Percentiles rank a stretch among this genome's conserved stretches.
Evolutionary conservation across 768 basidiomycete species (phyloP).

Genomic region (Mycena leptocephala): DNA sequence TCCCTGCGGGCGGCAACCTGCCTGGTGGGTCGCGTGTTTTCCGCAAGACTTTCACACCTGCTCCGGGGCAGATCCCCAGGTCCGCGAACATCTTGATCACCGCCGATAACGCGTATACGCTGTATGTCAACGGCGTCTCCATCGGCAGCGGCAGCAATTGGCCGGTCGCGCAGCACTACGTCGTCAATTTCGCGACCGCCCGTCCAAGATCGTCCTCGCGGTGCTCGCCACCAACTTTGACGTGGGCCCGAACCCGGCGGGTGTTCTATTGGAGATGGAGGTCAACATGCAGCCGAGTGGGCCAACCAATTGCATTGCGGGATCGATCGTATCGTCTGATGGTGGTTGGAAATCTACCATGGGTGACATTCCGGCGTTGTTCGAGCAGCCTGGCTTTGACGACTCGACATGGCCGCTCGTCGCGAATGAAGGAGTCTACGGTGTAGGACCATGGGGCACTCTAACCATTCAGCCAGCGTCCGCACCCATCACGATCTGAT

Average conservation of each 20-base stretch:
- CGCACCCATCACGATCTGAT: not conserved
- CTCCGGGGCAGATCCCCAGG: too few species aligned
- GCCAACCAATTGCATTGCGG: not conserved
- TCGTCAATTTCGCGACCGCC: not conserved
- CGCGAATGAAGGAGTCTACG: not conserved
- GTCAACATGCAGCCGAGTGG: slow-evolving; percentile 7
- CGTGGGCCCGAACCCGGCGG: not conserved
- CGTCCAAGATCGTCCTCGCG: slow-evolving; percentile 12
- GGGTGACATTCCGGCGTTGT: not conserved
- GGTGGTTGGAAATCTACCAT: not conserved
- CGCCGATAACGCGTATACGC: too few species aligned
- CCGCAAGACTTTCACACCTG: too few species aligned
- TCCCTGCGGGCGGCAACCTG: not conserved
- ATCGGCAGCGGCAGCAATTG: not conserved
- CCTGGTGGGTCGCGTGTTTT: slow-evolving; percentile 6
- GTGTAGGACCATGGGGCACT: not conserved
- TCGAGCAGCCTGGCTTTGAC: slow-evolving; percentile 3
- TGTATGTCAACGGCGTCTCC: not conserved
- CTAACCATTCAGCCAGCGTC: not conserved
- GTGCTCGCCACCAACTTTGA: not conserved
- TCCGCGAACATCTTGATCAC: too few species aligned
- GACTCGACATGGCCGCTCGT: slow-evolving; percentile 8
- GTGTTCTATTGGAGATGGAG: not conserved
- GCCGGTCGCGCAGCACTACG: not conserved
- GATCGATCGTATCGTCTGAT: not conserved